Base-by-base conservation (phyloP, 805 yeast genomes). In the Priceomyces haplophilus region DNA sequence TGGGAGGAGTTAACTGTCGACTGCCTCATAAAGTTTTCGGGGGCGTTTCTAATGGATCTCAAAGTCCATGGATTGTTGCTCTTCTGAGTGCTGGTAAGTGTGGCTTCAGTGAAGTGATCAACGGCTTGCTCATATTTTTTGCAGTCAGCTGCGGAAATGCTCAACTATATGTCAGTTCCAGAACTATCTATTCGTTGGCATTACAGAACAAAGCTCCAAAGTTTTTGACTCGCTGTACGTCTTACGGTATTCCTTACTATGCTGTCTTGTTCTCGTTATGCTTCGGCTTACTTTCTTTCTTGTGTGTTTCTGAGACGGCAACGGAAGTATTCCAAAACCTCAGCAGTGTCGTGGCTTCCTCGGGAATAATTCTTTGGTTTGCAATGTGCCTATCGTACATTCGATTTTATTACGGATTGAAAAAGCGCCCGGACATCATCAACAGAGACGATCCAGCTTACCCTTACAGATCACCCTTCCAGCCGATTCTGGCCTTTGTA, bases 281-380 rank as follows among this genome's bases (percentile, higher is more conserved):
- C 1, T 78, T 85, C 56, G 85, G 87, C 0, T 55, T 79, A 2
- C 61, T 85, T 29, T 76, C 88, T 0, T 85, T 69, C 56, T 56
- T 84, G 17, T 76, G 86, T 3, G 80, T 83, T 4, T 72, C 78
- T 34, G 69, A 75, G 42, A 60, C 69, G 30, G 81, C 89, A 0
- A 76, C 84, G 12, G 61, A 67, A 12, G 83, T 83, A 4, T 86
- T 87, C 50, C 84, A 79, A 46, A 78, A 83, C 51, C 64, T 86
- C 44, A 76, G 85, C 6, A 80, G 81, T 50, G 72, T 86, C 27
- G 76, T 86, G 40, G 80, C 90, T 2, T 79, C 90, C 0, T 76
- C 90, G 1, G 90, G 89, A 0, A 76, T 88, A 41, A 62, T 88
- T 27, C 88, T 85, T 34, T 88, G 96, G 96, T 72, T 74, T 49